Evolutionary conservation across 208 protist species (phyloP).

Genomic region (Trypanosoma cruzi): DNA sequence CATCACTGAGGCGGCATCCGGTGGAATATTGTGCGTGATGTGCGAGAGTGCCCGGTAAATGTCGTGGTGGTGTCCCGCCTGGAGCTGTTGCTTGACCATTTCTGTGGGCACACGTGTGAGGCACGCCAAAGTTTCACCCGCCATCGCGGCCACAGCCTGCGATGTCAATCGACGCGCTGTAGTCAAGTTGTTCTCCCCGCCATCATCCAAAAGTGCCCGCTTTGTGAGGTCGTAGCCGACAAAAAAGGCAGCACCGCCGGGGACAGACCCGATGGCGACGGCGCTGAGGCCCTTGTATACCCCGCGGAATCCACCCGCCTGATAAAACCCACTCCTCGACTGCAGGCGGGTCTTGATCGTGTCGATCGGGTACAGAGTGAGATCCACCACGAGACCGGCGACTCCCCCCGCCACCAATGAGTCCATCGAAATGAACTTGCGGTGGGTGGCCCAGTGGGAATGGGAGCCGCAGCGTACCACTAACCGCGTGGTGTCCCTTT

Average conservation of each 20-base stretch:
- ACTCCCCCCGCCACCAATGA: slow-evolving; percentile 80
- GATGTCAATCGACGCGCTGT: slow-evolving; percentile 10
- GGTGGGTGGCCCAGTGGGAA: not conserved
- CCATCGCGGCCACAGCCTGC: slow-evolving; percentile 68
- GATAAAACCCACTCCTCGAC: slow-evolving; percentile 74
- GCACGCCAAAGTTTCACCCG: slow-evolving; percentile 84
- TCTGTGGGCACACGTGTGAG: slow-evolving; percentile 90
- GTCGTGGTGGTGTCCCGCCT: slow-evolving; percentile 64
- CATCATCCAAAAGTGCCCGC: slow-evolving; percentile 19
- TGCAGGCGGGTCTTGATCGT: slow-evolving; percentile 95
- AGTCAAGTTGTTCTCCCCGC: slow-evolving; percentile 1
- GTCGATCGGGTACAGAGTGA: slow-evolving; percentile 93
- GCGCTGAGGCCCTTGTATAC: slow-evolving; percentile 89
- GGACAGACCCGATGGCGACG: slow-evolving; percentile 88
- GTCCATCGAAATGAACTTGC: slow-evolving; percentile 47
- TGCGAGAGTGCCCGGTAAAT: slow-evolving; percentile 36
- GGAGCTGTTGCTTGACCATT: slow-evolving; percentile 93
- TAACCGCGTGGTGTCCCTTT: not conserved
- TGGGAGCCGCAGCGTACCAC: not conserved
- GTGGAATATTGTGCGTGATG: slow-evolving; percentile 49
- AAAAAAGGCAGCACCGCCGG: slow-evolving; percentile 91
- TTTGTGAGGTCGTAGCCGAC: slow-evolving; percentile 78
- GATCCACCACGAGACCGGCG: slow-evolving; percentile 88
- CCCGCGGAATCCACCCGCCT: slow-evolving; percentile 79
- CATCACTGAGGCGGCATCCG: slow-evolving; percentile 2